phyloP scores from a whole-genome alignment of 768 basidiomycete genomes.

The Tricholoma bakamatsutake region DNA sequence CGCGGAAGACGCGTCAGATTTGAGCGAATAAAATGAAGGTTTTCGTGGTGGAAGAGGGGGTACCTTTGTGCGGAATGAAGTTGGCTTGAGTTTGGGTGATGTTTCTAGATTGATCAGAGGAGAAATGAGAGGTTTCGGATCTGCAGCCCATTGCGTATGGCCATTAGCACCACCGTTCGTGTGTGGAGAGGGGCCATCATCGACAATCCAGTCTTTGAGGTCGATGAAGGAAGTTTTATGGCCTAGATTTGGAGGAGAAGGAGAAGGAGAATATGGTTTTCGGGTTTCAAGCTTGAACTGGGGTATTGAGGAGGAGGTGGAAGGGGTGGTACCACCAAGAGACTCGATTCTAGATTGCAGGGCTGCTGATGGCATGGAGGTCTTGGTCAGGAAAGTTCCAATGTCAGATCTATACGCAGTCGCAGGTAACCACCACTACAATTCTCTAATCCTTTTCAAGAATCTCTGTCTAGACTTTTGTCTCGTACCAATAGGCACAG shows the following conservation, averaged over 20 bases:
- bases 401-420: slow-evolving; percentile 66
- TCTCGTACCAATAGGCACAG: slow-evolving; percentile 81
- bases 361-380: slow-evolving; percentile 36
- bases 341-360: slow-evolving; percentile 62
- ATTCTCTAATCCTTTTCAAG: neutral
- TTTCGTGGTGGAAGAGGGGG: slow-evolving; percentile 68
- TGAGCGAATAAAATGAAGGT: slow-evolving; percentile 45
- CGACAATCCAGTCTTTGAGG: slow-evolving; percentile 69
- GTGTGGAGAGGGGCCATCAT: slow-evolving; percentile 41
- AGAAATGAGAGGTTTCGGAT: slow-evolving; percentile 13
- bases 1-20: slow-evolving; percentile 32
- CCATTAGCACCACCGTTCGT: slow-evolving; percentile 6
- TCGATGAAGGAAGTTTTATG: slow-evolving; percentile 62
- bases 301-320: slow-evolving; percentile 10
- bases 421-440: slow-evolving; percentile 43
- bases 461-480: slow-evolving; percentile 61
- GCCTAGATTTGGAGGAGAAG: slow-evolving; percentile 43
- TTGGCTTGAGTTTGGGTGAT: slow-evolving; percentile 31
- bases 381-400: neutral
- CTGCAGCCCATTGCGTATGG: slow-evolving; percentile 20
- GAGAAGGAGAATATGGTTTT: slow-evolving; percentile 45
- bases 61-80: slow-evolving; percentile 23
- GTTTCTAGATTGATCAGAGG: slow-evolving; percentile 57
- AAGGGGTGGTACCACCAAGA: slow-evolving; percentile 20
- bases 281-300: slow-evolving; percentile 33